A percentile compares a stretch with the other conserved stretches of the same genome.
Evolutionary conservation across 2,329 filamentous ascomycete species (phyloP).

Genomic region (Sporothrix brasiliensis): DNA sequence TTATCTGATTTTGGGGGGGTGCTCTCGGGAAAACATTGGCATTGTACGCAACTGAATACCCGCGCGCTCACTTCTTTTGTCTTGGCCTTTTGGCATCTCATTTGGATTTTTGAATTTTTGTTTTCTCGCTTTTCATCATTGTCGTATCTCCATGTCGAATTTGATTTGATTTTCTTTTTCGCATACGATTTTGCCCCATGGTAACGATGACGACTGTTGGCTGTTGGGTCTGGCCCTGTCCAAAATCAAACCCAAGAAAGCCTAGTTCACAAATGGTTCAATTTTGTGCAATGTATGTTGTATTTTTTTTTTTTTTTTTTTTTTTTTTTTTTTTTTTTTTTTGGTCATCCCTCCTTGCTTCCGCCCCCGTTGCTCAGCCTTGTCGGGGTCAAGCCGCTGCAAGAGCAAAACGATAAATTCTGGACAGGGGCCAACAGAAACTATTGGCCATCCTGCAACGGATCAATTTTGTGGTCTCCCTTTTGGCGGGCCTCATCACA

Average conservation of each 20-base stretch:
- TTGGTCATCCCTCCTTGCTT: background rate
- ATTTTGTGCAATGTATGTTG: background rate
- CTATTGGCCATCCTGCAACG: too few species aligned
- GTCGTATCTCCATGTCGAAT: background rate
- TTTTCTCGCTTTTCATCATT: conserved; percentile 3
- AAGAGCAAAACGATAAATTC: too few species aligned
- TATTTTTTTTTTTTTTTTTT: background rate
- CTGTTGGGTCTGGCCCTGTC: background rate
- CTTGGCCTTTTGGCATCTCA: conserved; percentile 25
- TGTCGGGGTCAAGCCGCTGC: background rate
- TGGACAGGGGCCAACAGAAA: too few species aligned
- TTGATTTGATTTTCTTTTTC: background rate
- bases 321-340: background rate
- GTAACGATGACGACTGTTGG: background rate
- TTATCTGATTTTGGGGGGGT: background rate
- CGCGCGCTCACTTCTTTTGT: conserved; percentile 21
- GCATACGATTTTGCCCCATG: background rate
- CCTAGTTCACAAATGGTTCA: background rate
- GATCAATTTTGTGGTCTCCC: too few species aligned
- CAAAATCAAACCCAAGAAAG: background rate
- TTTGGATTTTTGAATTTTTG: conserved; percentile 22
- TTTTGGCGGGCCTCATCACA: conserved; percentile 3
- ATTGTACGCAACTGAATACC: conserved; percentile 21
- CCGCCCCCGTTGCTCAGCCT: background rate
- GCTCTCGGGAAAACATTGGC: background rate